Conservation (phyloP, 768 basidiomycete genomes). For the Kwoniella pini region DNA sequence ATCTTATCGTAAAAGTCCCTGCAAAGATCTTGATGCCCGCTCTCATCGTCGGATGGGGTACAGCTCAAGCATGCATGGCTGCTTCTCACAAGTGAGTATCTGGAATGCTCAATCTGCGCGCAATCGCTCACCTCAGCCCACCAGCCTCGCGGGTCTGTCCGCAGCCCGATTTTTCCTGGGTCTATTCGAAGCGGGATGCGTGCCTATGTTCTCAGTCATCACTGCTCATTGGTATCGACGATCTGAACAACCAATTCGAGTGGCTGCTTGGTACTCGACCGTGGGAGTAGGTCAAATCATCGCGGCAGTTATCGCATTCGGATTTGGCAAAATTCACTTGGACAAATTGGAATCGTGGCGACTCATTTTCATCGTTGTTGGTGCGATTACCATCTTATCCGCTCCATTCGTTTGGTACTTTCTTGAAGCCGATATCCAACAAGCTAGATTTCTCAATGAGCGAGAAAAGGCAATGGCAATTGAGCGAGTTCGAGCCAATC, state of each 20-base stretch:
- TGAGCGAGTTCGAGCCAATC: slow-evolving; percentile 36
- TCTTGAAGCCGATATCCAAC: slow-evolving; percentile 26
- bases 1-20: slow-evolving; percentile 48
- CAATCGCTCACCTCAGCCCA: background rate
- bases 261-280: slow-evolving; percentile 47
- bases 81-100: slow-evolving; percentile 15
- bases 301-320: slow-evolving; percentile 7
- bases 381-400: slow-evolving; percentile 28
- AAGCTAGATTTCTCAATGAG: slow-evolving; percentile 26
- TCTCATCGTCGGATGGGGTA: slow-evolving; percentile 48
- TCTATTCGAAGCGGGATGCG: slow-evolving; percentile 47
- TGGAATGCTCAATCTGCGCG: background rate
- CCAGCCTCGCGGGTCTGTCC: slow-evolving; percentile 35
- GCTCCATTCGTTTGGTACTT: slow-evolving; percentile 27
- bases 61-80: slow-evolving; percentile 35
- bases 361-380: slow-evolving; percentile 37
- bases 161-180: slow-evolving; percentile 54
- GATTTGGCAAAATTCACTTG: slow-evolving; percentile 32
- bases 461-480: slow-evolving; percentile 30
- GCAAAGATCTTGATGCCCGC: slow-evolving; percentile 41
- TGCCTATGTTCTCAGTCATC: slow-evolving; percentile 29
- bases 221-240: slow-evolving; percentile 53
- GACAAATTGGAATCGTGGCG: slow-evolving; percentile 29
- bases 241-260: slow-evolving; percentile 45
- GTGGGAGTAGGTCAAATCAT: slow-evolving; percentile 35